phyloP scores from a whole-genome alignment of 805 yeast species.

The Ogataea paraovalis region DNA sequence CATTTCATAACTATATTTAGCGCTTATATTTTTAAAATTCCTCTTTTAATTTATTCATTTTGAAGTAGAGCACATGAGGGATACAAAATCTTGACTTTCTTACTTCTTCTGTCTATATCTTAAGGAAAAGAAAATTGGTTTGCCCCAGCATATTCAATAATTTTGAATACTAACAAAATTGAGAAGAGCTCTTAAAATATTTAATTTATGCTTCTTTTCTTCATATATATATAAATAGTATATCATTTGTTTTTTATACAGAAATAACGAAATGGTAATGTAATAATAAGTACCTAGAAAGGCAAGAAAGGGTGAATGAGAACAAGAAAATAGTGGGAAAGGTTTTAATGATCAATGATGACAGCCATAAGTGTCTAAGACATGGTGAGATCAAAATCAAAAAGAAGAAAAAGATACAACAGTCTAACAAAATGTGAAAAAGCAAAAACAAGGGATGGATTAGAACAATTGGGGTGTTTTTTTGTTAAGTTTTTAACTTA shows the following conservation, averaged over 20 bases:
- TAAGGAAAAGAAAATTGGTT: too few relatives aligned
- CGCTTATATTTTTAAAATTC: not conserved
- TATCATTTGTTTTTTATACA: constrained; percentile 1
- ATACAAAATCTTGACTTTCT: too few relatives aligned
- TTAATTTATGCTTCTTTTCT: not conserved
- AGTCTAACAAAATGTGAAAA: not conserved
- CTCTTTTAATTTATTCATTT: too few relatives aligned
- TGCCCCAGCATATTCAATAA: too few relatives aligned
- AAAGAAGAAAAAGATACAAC: not conserved
- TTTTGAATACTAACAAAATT: too few relatives aligned
- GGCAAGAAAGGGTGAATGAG: not conserved
- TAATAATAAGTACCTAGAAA: not conserved
- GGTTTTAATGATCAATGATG: not conserved
- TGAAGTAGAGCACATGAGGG: too few relatives aligned
- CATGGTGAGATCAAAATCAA: not conserved
- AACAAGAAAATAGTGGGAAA: not conserved
- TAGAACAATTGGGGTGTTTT: not conserved
- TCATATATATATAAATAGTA: not conserved
- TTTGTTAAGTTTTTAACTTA: constrained; percentile 36
- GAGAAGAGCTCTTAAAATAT: too few relatives aligned
- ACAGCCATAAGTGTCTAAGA: not conserved
- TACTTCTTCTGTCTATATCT: too few relatives aligned
- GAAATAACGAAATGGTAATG: constrained; percentile 2
- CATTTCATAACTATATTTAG: not conserved
- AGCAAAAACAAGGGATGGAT: not conserved